Percentiles rank a stretch among this genome's conserved stretches.
These are phyloP conservation scores for Carallia pectinifolia DNA, from an alignment of 345 rosid species.

Conservation along the genomic window DNA sequence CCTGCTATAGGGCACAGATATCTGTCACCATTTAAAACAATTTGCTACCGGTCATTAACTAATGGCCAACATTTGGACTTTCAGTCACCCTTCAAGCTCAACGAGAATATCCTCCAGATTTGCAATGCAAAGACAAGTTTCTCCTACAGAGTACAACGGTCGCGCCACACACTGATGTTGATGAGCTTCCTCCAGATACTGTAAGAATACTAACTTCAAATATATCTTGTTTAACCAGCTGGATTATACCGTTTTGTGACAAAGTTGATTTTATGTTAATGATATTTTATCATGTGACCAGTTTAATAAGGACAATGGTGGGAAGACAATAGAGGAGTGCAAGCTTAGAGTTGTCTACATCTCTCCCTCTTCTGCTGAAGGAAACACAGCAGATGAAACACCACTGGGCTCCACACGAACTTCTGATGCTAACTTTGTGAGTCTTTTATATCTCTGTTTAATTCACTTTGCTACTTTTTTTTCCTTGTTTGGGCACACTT, in stretches of 20 bases:
- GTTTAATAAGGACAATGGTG: slow-evolving; percentile 71
- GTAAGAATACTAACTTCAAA: slow-evolving; percentile 42
- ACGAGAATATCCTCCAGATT: slow-evolving; percentile 66
- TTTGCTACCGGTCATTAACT: slow-evolving; percentile 10
- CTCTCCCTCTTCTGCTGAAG: slow-evolving; percentile 52
- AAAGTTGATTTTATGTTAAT: slow-evolving; percentile 4
- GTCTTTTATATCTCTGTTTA: slow-evolving; percentile 26
- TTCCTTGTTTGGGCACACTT: background rate
- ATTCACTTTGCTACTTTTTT: background rate
- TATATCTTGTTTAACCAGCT: slow-evolving; percentile 1
- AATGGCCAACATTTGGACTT: slow-evolving; percentile 12
- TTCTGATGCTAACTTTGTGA: slow-evolving; percentile 63
- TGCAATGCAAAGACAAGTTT: slow-evolving; percentile 98
- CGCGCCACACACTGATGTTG: slow-evolving; percentile 69
- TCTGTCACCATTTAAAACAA: background rate
- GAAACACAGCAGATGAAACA: slow-evolving; percentile 49
- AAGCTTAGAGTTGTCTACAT: slow-evolving; percentile 78
- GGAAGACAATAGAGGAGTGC: slow-evolving; percentile 66
- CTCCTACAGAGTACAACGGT: slow-evolving; percentile 86
- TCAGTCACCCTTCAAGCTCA: slow-evolving; percentile 96
- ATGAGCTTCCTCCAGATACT: slow-evolving; percentile 80
- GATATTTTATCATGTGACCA: slow-evolving; percentile 26
- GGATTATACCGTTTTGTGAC: background rate
- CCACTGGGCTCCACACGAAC: slow-evolving; percentile 41
- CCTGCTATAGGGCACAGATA: background rate